Conservation (phyloP, 78 protist genomes). For the Speleostelium caveatum region DNA sequence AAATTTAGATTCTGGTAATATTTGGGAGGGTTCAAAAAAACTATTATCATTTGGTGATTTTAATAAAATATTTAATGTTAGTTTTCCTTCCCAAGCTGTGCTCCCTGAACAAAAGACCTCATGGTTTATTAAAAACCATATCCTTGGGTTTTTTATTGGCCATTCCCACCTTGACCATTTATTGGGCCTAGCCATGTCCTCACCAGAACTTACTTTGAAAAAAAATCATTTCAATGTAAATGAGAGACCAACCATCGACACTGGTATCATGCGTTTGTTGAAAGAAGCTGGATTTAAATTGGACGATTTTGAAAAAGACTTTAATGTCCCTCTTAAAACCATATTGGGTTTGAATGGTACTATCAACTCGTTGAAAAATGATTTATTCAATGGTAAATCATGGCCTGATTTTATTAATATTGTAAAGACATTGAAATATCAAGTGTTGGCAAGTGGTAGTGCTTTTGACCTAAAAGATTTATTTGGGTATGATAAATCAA, state of each 20-base stretch:
- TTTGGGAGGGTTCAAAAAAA: slow-evolving; percentile 27
- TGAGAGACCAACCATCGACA: slow-evolving; percentile 34
- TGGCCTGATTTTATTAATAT: slow-evolving; percentile 2
- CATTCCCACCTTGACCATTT: slow-evolving; percentile 59
- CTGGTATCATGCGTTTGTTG: slow-evolving; percentile 23
- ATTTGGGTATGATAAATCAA: background rate
- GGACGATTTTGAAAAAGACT: background rate
- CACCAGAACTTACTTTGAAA: slow-evolving; percentile 23
- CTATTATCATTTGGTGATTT: background rate
- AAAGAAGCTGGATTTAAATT: too few relatives aligned
- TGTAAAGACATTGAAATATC: too few relatives aligned
- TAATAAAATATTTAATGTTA: background rate
- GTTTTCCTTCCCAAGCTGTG: slow-evolving; percentile 14
- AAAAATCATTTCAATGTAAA: too few relatives aligned
- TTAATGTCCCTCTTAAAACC: background rate
- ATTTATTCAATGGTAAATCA: background rate
- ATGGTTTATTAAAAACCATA: slow-evolving; percentile 51
- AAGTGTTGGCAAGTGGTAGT: background rate
- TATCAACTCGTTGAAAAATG: background rate
- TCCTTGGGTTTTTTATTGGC: slow-evolving; percentile 19
- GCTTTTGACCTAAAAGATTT: background rate
- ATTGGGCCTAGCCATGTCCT: slow-evolving; percentile 12
- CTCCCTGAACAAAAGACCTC: slow-evolving; percentile 41
- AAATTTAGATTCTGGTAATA: slow-evolving; percentile 46
- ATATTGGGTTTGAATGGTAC: background rate